Conservation (phyloP, 768 basidiomycete genomes). For the Pholiota molesta region DNA sequence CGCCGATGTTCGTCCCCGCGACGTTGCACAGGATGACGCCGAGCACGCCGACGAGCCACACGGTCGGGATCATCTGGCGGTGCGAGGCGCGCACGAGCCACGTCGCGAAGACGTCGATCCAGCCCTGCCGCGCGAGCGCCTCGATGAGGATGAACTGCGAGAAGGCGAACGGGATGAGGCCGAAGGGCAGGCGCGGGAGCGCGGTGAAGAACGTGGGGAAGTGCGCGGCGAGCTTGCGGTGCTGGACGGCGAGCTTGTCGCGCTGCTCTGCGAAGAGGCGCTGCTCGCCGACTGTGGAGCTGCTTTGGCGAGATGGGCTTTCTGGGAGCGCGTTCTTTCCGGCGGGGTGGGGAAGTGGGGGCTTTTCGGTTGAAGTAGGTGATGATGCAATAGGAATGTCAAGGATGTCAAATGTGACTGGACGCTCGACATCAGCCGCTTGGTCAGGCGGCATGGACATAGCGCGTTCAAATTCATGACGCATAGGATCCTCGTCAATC, state of each 20-base stretch:
- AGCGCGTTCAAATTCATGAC: conserved; percentile 29
- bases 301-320: conserved; percentile 4
- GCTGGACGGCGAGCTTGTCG: conserved; percentile 16
- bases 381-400: conserved; percentile 11
- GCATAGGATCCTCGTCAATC: conserved; percentile 28
- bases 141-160: conserved; percentile 95
- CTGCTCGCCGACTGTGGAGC: conserved; percentile 2
- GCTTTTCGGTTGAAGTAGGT: neutral
- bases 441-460: conserved; percentile 24
- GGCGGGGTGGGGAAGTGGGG: conserved; percentile 8
- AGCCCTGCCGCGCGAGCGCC: conserved; percentile 77
- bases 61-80: conserved; percentile 46
- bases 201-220: conserved; percentile 78
- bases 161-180: conserved; percentile 89
- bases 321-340: conserved; percentile 3
- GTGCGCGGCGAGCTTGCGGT: conserved; percentile 26
- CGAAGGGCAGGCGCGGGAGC: conserved; percentile 72
- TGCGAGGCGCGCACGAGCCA: conserved; percentile 60
- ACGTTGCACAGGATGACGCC: conserved; percentile 80
- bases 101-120: conserved; percentile 80
- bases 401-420: conserved; percentile 15
- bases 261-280: conserved; percentile 25
- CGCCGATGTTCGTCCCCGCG: conserved; percentile 89
- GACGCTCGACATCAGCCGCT: conserved; percentile 17
- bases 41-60: conserved; percentile 72